These are phyloP conservation scores for Cladobotryum mycophilum DNA, from an alignment of 2,329 filamentous ascomycete genomes.

Conservation along the genomic window DNA sequence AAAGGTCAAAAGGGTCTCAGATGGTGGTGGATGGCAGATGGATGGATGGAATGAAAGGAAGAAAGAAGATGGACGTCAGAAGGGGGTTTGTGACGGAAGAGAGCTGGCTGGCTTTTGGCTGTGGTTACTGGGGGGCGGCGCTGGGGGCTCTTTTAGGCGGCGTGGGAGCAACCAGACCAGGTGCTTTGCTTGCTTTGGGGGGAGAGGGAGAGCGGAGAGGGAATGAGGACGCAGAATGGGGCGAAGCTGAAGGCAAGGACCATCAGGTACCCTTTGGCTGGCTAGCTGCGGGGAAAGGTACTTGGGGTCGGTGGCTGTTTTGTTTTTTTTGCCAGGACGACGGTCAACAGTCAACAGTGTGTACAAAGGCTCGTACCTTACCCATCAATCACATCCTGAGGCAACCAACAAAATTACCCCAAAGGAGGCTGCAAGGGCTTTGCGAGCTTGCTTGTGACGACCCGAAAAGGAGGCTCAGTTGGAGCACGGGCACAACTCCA, in stretches of 20 bases:
- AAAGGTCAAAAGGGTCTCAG: constrained; percentile 2
- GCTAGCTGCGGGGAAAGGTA: neutral
- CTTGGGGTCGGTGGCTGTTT: neutral
- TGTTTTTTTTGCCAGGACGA: neutral
- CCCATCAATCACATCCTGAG: constrained; percentile 11
- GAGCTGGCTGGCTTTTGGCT: constrained; percentile 7
- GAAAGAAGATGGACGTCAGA: constrained; percentile 10
- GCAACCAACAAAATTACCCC: neutral
- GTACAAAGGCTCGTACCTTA: neutral
- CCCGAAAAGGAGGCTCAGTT: neutral
- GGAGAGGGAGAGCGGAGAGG: neutral
- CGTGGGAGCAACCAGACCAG: constrained; percentile 2
- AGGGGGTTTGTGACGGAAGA: constrained; percentile 12
- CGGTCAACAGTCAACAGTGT: neutral
- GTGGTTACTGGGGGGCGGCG: constrained; percentile 1
- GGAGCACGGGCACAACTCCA: neutral
- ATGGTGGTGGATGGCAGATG: constrained; percentile 11
- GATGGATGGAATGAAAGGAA: constrained; percentile 12
- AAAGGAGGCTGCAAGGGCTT: no score
- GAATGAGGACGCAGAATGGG: neutral
- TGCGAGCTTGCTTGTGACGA: neutral
- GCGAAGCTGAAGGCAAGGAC: neutral
- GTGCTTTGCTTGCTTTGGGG: neutral
- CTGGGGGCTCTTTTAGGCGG: constrained; percentile 8
- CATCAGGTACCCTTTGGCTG: neutral